Percentiles rank a stretch among this genome's conserved stretches.
phyloP scores from a whole-genome alignment of 148 eudicot genomes.

The Chenopodium formosanum region DNA sequence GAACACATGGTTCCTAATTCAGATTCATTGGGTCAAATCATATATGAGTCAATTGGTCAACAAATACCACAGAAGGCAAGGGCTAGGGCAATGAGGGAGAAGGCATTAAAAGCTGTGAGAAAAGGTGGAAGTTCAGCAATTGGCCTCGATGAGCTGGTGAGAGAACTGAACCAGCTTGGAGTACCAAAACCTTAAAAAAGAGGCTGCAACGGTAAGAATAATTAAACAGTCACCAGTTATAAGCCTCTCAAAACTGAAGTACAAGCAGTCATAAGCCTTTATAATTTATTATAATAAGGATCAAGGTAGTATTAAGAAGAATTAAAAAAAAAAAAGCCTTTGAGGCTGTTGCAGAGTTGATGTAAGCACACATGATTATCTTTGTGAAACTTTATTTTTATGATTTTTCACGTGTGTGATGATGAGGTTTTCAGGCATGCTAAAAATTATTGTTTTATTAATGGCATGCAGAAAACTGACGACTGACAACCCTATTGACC shows the following conservation, averaged over 20 bases:
- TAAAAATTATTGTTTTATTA: neutral
- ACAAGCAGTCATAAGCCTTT: neutral
- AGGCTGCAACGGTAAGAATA: neutral
- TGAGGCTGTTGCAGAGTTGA: neutral
- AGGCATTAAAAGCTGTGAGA: slow-evolving; percentile 43
- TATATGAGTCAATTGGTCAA: slow-evolving; percentile 40
- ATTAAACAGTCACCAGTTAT: neutral
- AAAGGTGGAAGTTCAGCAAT: slow-evolving; percentile 43
- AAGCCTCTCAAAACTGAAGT: neutral
- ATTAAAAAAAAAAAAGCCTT: neutral
- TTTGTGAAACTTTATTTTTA: neutral
- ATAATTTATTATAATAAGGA: too few relatives aligned
- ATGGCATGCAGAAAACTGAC: neutral
- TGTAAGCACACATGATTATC: too few relatives aligned
- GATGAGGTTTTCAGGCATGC: neutral
- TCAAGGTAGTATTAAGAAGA: too few relatives aligned
- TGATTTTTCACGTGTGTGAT: neutral
- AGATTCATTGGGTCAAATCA: slow-evolving; percentile 35
- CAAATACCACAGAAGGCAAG: slow-evolving; percentile 26
- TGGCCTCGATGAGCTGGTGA: slow-evolving; percentile 43
- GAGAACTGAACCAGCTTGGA: slow-evolving; percentile 29
- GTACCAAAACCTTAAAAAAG: neutral
- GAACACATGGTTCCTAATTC: slow-evolving; percentile 47
- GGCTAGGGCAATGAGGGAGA: slow-evolving; percentile 41
- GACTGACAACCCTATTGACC: neutral